phyloP scores from a whole-genome alignment of 2,329 filamentous ascomycete genomes.

The Stachybotrys chartarum region DNA sequence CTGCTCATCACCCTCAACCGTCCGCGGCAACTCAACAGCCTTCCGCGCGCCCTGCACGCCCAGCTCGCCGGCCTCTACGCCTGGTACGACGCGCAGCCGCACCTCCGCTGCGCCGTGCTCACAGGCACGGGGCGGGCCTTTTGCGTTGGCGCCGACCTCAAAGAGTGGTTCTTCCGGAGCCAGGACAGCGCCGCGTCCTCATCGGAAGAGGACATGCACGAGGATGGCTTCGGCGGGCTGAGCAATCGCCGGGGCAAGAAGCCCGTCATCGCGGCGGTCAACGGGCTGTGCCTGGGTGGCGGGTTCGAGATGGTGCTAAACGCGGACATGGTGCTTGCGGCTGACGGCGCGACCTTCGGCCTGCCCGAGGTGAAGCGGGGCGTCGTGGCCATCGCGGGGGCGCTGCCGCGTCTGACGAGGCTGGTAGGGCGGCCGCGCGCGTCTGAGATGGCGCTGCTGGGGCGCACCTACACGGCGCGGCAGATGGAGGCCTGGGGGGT shows the following conservation, averaged over 20 bases:
- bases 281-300: slow-evolving; percentile 65
- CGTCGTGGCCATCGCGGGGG: slow-evolving; percentile 62
- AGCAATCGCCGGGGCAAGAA: slow-evolving; percentile 61
- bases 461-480: slow-evolving; percentile 48
- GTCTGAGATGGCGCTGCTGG: slow-evolving; percentile 63
- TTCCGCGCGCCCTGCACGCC: slow-evolving; percentile 40
- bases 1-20: slow-evolving; percentile 55
- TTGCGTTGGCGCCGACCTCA: slow-evolving; percentile 60
- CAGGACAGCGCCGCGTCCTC: slow-evolving; percentile 9
- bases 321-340: slow-evolving; percentile 61
- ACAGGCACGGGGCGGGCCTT: slow-evolving; percentile 58
- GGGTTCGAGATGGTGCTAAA: slow-evolving; percentile 70
- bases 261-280: slow-evolving; percentile 67
- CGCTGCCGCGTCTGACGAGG: slow-evolving; percentile 56
- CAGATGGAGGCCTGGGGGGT: slow-evolving; percentile 61
- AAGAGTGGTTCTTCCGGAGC: slow-evolving; percentile 50
- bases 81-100: slow-evolving; percentile 57
- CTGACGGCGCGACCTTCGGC: slow-evolving; percentile 47
- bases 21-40: slow-evolving; percentile 50
- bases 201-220: slow-evolving; percentile 26
- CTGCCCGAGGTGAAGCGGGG: slow-evolving; percentile 65
- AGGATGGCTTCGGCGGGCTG: slow-evolving; percentile 52
- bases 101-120: slow-evolving; percentile 53
- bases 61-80: slow-evolving; percentile 41
- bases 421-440: slow-evolving; percentile 60